A percentile compares a stretch with the other conserved stretches of the same genome.
phyloP scores from a whole-genome alignment of 768 basidiomycete genomes.

The Amanita polypyramis region DNA sequence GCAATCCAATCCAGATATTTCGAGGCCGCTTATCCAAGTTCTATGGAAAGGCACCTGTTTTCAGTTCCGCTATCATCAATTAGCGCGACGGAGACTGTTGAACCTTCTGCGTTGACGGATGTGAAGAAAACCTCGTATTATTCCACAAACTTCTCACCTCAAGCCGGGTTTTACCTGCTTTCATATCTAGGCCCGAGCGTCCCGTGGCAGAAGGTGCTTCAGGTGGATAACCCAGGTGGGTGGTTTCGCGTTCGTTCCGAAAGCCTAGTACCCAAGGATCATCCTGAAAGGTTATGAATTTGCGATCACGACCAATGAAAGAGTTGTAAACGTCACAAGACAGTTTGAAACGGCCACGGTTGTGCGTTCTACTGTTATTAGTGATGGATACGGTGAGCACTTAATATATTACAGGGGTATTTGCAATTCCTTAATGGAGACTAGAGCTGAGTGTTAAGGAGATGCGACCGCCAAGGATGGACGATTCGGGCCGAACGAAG shows the following conservation, averaged over 20 bases:
- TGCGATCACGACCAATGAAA: constrained; percentile 61
- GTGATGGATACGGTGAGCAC: constrained; percentile 68
- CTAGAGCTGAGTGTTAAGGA: constrained; percentile 86
- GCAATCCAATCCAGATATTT: constrained; percentile 58
- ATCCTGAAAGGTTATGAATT: constrained; percentile 43
- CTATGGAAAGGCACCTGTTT: constrained; percentile 77
- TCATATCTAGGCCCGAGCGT: constrained; percentile 71
- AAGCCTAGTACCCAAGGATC: too few species aligned
- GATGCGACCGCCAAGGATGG: constrained; percentile 86
- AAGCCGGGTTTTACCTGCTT: constrained; percentile 76
- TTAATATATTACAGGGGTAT: neutral
- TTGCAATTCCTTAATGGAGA: neutral
- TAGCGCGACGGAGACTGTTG: constrained; percentile 21
- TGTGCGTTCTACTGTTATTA: constrained; percentile 59
- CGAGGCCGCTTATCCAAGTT: constrained; percentile 72
- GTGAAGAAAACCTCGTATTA: constrained; percentile 45
- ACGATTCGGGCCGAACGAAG: constrained; percentile 89
- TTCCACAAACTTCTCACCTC: constrained; percentile 68
- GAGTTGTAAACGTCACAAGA: constrained; percentile 49
- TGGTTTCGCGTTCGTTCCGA: neutral
- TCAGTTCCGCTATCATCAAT: constrained; percentile 59
- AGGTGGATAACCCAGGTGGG: constrained; percentile 35
- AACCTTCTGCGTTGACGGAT: constrained; percentile 45
- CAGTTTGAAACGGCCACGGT: constrained; percentile 67
- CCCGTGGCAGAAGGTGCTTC: constrained; percentile 79